phyloP scores from a whole-genome alignment of 2,329 filamentous ascomycete species.

The Colletotrichum incanum region DNA sequence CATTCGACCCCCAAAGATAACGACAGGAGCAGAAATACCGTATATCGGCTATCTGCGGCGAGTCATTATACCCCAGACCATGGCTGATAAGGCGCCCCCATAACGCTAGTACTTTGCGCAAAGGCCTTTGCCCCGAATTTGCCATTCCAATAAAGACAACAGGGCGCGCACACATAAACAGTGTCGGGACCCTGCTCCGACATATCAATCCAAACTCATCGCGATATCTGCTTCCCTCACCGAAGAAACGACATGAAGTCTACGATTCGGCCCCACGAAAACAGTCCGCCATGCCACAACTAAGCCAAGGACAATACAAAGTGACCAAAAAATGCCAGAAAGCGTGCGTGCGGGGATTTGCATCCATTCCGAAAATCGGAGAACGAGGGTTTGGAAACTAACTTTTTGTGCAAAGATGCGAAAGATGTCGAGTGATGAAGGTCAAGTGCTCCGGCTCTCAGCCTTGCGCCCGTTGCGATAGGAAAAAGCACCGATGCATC shows the following conservation, averaged over 20 bases:
- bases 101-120: conserved; percentile 11
- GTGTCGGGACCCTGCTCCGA: conserved; percentile 37
- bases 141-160: conserved; percentile 27
- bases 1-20: conserved; percentile 2
- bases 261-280: conserved; percentile 12
- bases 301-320: conserved; percentile 42
- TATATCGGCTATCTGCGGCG: conserved; percentile 18
- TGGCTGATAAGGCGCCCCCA: conserved; percentile 29
- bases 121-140: conserved; percentile 2
- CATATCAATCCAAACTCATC: conserved; percentile 19
- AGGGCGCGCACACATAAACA: conserved; percentile 10
- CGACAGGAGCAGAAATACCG: background rate
- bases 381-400: conserved; percentile 15
- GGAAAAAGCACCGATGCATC: conserved; percentile 45
- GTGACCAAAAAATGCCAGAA: conserved; percentile 44
- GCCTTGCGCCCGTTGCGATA: conserved; percentile 45
- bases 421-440: conserved; percentile 47
- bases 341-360: conserved; percentile 33
- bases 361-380: background rate
- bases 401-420: conserved; percentile 48
- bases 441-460: conserved; percentile 47
- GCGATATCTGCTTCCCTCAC: conserved; percentile 2
- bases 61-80: conserved; percentile 25
- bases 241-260: conserved; percentile 23
- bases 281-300: conserved; percentile 37